Percentiles rank a stretch among this genome's conserved stretches.
These are phyloP conservation scores for Fusarium nygamai DNA, from an alignment of 2,329 filamentous ascomycete genomes.

Conservation along the genomic window DNA sequence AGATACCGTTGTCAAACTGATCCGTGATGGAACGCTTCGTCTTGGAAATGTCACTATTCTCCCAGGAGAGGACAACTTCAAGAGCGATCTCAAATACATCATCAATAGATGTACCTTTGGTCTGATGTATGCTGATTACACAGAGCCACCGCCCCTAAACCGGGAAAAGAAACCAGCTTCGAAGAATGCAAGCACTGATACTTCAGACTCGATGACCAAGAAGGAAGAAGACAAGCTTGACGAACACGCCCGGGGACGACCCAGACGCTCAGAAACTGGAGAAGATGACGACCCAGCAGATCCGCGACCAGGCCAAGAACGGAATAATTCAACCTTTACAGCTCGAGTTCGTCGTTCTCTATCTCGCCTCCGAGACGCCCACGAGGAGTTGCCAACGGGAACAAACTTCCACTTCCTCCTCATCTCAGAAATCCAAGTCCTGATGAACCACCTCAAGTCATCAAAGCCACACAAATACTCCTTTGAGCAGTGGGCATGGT, in stretches of 20 bases:
- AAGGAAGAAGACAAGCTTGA: conserved; percentile 9
- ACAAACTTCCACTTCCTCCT: conserved; percentile 72
- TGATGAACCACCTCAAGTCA: conserved; percentile 70
- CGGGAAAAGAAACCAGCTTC: not conserved
- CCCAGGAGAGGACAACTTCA: conserved; percentile 63
- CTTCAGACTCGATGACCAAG: conserved; percentile 8
- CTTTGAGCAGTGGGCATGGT: conserved; percentile 90
- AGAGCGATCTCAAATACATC: conserved; percentile 56
- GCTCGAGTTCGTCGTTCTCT: conserved; percentile 49
- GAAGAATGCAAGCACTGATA: not conserved
- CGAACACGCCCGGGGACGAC: conserved; percentile 14
- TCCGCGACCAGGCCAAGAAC: conserved; percentile 31
- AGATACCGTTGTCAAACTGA: conserved; percentile 78
- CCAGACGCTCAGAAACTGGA: not conserved
- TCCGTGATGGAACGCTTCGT: conserved; percentile 65
- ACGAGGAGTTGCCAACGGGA: conserved; percentile 53
- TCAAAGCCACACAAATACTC: conserved; percentile 71
- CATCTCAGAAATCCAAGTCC: conserved; percentile 74
- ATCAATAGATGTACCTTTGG: conserved; percentile 56
- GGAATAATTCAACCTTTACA: conserved; percentile 43
- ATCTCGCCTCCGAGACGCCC: conserved; percentile 49
- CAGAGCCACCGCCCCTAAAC: conserved; percentile 1
- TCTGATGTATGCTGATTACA: conserved; percentile 47
- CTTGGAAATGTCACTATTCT: conserved; percentile 70
- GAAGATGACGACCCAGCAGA: not conserved